A percentile compares a stretch with the other conserved stretches of the same genome.
Evolutionary conservation across 2,329 filamentous ascomycete genomes (phyloP).

Genomic region (Penicillium sp.): DNA sequence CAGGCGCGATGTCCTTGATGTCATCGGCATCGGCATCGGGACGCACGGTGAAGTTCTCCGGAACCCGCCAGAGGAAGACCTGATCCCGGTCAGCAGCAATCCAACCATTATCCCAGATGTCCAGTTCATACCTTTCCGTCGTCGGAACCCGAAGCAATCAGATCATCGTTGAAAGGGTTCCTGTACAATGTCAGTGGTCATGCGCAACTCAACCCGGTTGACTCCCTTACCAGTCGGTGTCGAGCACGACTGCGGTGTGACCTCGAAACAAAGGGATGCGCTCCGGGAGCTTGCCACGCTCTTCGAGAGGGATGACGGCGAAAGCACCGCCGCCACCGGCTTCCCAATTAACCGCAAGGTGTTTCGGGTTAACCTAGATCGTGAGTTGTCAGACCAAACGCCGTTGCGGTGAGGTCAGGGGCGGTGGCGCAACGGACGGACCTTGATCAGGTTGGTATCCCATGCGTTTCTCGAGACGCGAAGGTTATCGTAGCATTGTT

Average conservation of each 20-base stretch:
- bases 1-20: slow-evolving; percentile 73
- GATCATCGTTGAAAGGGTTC: slow-evolving; percentile 92
- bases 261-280: slow-evolving; percentile 92
- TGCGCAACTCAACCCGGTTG: background rate
- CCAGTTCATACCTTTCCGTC: slow-evolving; percentile 70
- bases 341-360: slow-evolving; percentile 98
- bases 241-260: slow-evolving; percentile 90
- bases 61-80: slow-evolving; percentile 94
- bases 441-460: slow-evolving; percentile 98
- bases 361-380: slow-evolving; percentile 84
- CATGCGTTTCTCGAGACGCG: slow-evolving; percentile 97
- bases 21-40: slow-evolving; percentile 74
- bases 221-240: slow-evolving; percentile 84
- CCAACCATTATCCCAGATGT: background rate
- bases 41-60: slow-evolving; percentile 78
- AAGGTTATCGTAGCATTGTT: slow-evolving; percentile 97
- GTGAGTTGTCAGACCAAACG: slow-evolving; percentile 21
- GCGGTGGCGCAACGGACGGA: slow-evolving; percentile 47
- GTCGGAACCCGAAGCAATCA: slow-evolving; percentile 92
- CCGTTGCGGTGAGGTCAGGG: slow-evolving; percentile 24
- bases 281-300: slow-evolving; percentile 88
- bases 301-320: slow-evolving; percentile 86
- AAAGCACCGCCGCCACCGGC: slow-evolving; percentile 93
- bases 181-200: slow-evolving; percentile 43
- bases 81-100: slow-evolving; percentile 25